phyloP scores from a whole-genome alignment of 768 basidiomycete species.

The Ephemerocybe angulata region DNA sequence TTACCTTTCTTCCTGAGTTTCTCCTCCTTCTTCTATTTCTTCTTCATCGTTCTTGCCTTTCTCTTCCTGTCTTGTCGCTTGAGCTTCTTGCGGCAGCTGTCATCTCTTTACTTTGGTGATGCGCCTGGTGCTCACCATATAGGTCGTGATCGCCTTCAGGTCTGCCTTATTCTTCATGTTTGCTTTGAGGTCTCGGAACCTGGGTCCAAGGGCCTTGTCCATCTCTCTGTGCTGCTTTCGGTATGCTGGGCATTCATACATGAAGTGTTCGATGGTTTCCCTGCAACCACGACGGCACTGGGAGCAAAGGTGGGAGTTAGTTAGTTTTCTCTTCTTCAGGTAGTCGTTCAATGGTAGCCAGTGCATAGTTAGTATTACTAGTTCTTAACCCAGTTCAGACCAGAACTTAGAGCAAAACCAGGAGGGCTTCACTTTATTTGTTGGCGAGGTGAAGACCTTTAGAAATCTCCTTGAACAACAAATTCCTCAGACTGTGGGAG shows the following conservation, averaged over 20 bases:
- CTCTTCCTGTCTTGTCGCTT: no score
- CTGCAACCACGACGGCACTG: background rate
- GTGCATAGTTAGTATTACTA: no score
- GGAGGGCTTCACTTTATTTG: background rate
- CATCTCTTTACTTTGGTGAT: no score
- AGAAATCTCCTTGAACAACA: background rate
- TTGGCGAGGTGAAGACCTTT: background rate
- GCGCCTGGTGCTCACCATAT: background rate
- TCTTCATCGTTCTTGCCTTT: no score
- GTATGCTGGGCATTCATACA: constrained; percentile 2
- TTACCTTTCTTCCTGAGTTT: no score
- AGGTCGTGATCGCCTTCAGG: background rate
- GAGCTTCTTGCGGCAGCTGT: no score
- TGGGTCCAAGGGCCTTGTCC: background rate
- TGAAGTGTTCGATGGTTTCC: constrained; percentile 7
- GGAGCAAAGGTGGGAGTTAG: background rate
- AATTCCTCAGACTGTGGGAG: background rate
- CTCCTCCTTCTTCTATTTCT: no score
- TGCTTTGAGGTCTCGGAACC: background rate
- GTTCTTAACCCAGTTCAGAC: background rate
- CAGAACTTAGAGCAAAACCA: background rate
- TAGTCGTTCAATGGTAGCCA: constrained; percentile 22
- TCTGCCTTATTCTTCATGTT: background rate
- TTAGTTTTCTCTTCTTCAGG: constrained; percentile 1
- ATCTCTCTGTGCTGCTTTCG: background rate